These are phyloP conservation scores for Microbotryomycetes sp. DNA, from an alignment of 1,284 basidiomycete genomes.

Conservation along the genomic window DNA sequence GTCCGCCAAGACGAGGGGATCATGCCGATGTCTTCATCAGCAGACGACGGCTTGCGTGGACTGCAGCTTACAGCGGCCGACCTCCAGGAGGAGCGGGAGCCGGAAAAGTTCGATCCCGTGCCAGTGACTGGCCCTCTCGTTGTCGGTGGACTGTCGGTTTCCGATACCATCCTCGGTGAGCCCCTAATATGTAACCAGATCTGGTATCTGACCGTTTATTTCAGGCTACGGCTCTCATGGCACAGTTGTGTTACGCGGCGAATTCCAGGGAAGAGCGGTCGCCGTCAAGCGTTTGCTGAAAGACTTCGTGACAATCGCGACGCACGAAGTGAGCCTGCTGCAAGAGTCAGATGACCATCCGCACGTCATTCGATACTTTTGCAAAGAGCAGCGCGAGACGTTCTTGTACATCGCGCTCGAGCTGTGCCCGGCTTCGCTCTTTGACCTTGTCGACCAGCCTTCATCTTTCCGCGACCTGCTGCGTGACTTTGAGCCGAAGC, in stretches of 20 bases:
- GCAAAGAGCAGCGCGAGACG: conserved; percentile 84
- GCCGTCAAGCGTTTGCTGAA: conserved; percentile 92
- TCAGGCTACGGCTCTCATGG: conserved; percentile 92
- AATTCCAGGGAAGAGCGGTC: conserved; percentile 88
- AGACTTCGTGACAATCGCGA: conserved; percentile 90
- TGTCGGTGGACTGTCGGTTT: conserved; percentile 31
- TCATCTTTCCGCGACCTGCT: conserved; percentile 53
- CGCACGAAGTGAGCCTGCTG: conserved; percentile 86
- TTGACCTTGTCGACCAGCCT: conserved; percentile 82
- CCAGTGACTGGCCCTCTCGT: conserved; percentile 6
- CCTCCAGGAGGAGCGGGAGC: conserved; percentile 1
- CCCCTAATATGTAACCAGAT: not conserved
- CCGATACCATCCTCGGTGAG: conserved; percentile 36
- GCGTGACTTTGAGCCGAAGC: conserved; percentile 71
- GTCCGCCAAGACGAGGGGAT: not conserved
- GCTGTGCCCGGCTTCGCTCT: conserved; percentile 87
- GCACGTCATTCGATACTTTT: conserved; percentile 94
- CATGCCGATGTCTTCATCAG: not conserved
- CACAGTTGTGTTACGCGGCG: conserved; percentile 88
- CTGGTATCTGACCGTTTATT: not conserved
- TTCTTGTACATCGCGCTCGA: conserved; percentile 98
- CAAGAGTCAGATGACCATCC: conserved; percentile 97
- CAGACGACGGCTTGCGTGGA: not conserved
- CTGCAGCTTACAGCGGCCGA: conserved; percentile 1
- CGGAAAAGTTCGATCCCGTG: not conserved